A percentile compares a stretch with the other conserved stretches of the same genome.
phyloP scores from a whole-genome alignment of 78 protist genomes.

The Polysphondylium violaceum region DNA sequence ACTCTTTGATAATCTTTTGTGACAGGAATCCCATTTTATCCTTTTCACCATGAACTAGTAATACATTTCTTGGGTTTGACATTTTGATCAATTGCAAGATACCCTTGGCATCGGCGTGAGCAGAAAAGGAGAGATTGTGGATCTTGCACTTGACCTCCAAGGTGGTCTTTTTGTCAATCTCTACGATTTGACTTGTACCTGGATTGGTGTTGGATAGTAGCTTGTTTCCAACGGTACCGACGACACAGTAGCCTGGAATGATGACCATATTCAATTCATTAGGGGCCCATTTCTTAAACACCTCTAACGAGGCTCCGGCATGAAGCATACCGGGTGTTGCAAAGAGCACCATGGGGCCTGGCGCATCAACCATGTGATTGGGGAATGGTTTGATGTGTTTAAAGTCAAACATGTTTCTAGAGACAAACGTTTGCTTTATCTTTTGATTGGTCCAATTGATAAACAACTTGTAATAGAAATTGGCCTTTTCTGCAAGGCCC shows the following conservation, averaged over 20 bases:
- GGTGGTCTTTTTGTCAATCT: constrained; percentile 79
- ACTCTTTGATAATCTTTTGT: constrained; percentile 82
- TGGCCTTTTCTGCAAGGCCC: constrained; percentile 90
- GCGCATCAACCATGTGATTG: constrained; percentile 31
- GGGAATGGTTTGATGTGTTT: constrained; percentile 87
- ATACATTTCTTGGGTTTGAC: constrained; percentile 91
- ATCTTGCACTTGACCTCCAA: constrained; percentile 84
- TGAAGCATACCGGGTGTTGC: constrained; percentile 99
- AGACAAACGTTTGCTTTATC: constrained; percentile 90
- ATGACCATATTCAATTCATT: constrained; percentile 91
- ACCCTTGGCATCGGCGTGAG: constrained; percentile 99
- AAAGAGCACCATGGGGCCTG: constrained; percentile 95
- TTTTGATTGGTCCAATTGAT: constrained; percentile 96
- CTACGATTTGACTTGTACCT: constrained; percentile 44
- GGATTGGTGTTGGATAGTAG: not conserved
- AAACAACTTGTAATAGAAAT: constrained; percentile 93
- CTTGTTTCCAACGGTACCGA: constrained; percentile 96
- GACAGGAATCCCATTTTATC: constrained; percentile 89
- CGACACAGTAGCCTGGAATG: constrained; percentile 97
- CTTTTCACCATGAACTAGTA: constrained; percentile 98
- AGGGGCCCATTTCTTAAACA: constrained; percentile 92
- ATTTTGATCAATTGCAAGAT: constrained; percentile 90
- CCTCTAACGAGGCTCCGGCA: constrained; percentile 92
- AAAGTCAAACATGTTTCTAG: constrained; percentile 92
- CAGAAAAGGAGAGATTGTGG: constrained; percentile 88